These are phyloP conservation scores for Tuber brumale DNA, from an alignment of 495 filamentous ascomycete genomes.

Conservation along the genomic window DNA sequence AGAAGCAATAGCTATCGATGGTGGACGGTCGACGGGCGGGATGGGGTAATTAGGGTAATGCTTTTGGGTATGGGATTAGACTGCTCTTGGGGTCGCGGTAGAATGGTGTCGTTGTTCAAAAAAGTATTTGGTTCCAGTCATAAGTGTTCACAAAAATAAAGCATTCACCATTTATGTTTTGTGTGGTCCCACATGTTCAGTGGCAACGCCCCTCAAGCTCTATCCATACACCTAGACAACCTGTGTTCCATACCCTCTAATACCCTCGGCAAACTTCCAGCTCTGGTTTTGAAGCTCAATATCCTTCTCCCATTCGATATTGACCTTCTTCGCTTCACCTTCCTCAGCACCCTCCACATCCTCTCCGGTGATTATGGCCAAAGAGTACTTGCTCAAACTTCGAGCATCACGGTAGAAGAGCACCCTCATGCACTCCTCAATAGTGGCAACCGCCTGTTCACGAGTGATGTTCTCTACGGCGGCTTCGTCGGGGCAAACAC, in stretches of 20 bases:
- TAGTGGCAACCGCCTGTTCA: slow-evolving; percentile 69
- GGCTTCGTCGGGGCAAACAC: slow-evolving; percentile 71
- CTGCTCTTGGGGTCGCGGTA: not conserved
- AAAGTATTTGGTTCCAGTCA: not conserved
- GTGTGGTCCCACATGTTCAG: not conserved
- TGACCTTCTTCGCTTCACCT: slow-evolving; percentile 53
- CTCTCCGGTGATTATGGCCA: slow-evolving; percentile 80
- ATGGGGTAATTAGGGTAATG: not conserved
- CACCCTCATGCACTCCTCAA: slow-evolving; percentile 95
- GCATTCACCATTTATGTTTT: not conserved
- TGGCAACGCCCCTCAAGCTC: not conserved
- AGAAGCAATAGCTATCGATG: not conserved
- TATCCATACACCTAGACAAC: slow-evolving; percentile 45
- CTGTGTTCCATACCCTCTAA: slow-evolving; percentile 71
- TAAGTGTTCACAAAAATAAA: not conserved
- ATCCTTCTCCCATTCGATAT: slow-evolving; percentile 38
- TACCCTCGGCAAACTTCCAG: slow-evolving; percentile 92
- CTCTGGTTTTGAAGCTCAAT: slow-evolving; percentile 64
- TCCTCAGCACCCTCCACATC: slow-evolving; percentile 75
- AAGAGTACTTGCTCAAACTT: slow-evolving; percentile 81
- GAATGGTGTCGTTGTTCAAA: not conserved
- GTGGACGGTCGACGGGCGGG: not conserved
- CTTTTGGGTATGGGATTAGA: not conserved
- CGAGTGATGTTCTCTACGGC: slow-evolving; percentile 60
- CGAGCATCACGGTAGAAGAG: slow-evolving; percentile 95